These are phyloP conservation scores for Wickerhamiella azymoides DNA, from an alignment of 805 yeast species.

Conservation along the genomic window DNA sequence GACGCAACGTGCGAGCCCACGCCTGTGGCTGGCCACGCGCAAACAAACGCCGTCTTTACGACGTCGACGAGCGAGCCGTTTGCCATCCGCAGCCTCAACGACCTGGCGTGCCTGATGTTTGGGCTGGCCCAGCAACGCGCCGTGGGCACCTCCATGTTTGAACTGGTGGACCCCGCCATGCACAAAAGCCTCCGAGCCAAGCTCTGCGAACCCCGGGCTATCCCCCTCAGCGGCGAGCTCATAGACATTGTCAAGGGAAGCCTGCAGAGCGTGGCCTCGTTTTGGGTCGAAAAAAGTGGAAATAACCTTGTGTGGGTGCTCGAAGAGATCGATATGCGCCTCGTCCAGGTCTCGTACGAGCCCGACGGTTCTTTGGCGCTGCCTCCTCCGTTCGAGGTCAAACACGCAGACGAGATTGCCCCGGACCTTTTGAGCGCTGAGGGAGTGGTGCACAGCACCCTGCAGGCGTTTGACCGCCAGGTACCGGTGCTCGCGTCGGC, in stretches of 20 bases:
- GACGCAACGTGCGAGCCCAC: constrained; percentile 31
- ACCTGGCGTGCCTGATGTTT: constrained; percentile 74
- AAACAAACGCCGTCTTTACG: constrained; percentile 76
- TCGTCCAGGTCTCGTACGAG: not conserved
- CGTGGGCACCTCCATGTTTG: constrained; percentile 51
- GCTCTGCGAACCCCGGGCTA: not conserved
- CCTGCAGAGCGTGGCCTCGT: constrained; percentile 64
- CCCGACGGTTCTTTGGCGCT: not conserved
- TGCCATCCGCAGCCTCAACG: constrained; percentile 73
- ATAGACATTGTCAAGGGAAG: constrained; percentile 59
- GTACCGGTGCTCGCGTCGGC: constrained; percentile 8
- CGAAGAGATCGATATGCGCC: constrained; percentile 44
- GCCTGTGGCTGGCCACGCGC: constrained; percentile 42
- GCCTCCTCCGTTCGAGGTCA: not conserved
- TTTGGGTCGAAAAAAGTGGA: constrained; percentile 72
- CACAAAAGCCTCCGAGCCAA: not conserved
- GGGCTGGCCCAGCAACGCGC: constrained; percentile 61
- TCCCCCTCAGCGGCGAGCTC: constrained; percentile 47
- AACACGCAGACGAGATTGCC: not conserved
- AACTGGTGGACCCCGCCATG: constrained; percentile 31
- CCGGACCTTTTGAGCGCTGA: too few relatives aligned
- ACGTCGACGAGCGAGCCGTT: constrained; percentile 64
- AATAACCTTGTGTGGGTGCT: constrained; percentile 66
- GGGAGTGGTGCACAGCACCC: constrained; percentile 1
- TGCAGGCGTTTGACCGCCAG: constrained; percentile 6